phyloP scores from a whole-genome alignment of 2,329 filamentous ascomycete genomes.

The Nemania serpens region DNA sequence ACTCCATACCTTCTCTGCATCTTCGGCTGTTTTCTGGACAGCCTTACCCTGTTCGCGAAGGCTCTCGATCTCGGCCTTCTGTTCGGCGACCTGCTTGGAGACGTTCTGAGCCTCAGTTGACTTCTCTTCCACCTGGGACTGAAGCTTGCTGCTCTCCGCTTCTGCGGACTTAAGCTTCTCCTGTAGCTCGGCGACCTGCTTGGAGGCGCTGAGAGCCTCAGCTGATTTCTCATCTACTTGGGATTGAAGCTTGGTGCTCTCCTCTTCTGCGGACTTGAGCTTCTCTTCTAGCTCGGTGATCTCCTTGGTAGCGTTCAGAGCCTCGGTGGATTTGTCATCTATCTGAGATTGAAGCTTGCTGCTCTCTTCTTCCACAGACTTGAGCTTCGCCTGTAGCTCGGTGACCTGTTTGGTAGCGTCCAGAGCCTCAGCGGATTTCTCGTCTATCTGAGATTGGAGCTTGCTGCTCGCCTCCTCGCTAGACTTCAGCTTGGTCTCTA shows the following conservation, averaged over 20 bases:
- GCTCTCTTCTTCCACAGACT: constrained; percentile 36
- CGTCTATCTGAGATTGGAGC: constrained; percentile 16
- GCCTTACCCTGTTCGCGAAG: constrained; percentile 42
- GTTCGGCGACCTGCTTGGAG: constrained; percentile 43
- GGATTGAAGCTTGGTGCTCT: constrained; percentile 22
- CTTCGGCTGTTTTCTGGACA: constrained; percentile 44
- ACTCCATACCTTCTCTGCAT: constrained; percentile 40
- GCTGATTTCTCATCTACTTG: constrained; percentile 16
- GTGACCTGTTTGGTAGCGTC: constrained; percentile 11
- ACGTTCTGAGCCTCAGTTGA: too few relatives aligned
- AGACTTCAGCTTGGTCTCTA: constrained; percentile 31
- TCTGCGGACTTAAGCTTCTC: constrained; percentile 34
- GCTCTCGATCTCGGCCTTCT: constrained; percentile 37
- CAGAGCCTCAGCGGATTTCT: constrained; percentile 11
- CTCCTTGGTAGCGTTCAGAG: constrained; percentile 13
- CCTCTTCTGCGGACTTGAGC: constrained; percentile 37
- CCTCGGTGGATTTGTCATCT: constrained; percentile 10
- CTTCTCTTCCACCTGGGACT: too few relatives aligned
- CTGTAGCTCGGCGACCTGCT: constrained; percentile 16
- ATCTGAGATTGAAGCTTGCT: constrained; percentile 6
- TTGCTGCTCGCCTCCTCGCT: constrained; percentile 34
- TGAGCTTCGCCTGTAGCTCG: constrained; percentile 29
- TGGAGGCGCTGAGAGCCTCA: constrained; percentile 6
- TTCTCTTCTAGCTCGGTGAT: constrained; percentile 17
- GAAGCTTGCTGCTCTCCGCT: constrained; percentile 33